phyloP scores from a whole-genome alignment of 306 rosid genomes.

The Canavalia gladiata region DNA sequence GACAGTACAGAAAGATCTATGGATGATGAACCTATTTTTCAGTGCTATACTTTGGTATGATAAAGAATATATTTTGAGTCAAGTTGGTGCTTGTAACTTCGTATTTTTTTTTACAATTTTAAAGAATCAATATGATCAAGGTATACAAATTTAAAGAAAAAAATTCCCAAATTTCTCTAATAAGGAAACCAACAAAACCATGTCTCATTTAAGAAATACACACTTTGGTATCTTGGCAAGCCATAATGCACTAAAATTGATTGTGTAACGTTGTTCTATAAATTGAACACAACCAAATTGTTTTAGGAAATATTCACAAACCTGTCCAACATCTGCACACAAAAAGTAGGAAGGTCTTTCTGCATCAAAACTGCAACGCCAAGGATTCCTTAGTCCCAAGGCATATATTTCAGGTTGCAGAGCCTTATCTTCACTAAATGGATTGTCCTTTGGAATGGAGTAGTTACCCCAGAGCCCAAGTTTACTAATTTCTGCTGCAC shows the following conservation, averaged over 20 bases:
- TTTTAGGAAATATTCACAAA: slow-evolving; percentile 45
- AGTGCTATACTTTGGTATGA: background rate
- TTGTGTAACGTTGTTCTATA: background rate
- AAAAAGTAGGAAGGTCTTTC: slow-evolving; percentile 85
- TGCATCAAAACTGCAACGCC: slow-evolving; percentile 98
- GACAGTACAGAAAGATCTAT: background rate
- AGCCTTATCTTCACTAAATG: slow-evolving; percentile 69
- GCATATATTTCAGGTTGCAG: slow-evolving; percentile 92
- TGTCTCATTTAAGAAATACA: slow-evolving; percentile 8
- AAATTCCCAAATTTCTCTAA: background rate
- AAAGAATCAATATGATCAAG: slow-evolving; percentile 1
- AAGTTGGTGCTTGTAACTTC: background rate
- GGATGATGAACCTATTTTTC: slow-evolving; percentile 8
- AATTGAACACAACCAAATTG: slow-evolving; percentile 13
- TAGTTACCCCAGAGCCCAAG: slow-evolving; percentile 93
- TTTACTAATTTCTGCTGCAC: slow-evolving; percentile 67
- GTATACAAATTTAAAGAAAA: background rate
- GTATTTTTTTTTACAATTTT: background rate
- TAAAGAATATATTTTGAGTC: background rate
- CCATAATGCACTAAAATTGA: background rate
- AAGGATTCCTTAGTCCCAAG: slow-evolving; percentile 88
- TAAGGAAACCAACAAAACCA: background rate
- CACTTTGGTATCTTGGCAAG: slow-evolving; percentile 5
- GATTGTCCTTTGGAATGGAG: slow-evolving; percentile 89
- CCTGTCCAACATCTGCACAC: slow-evolving; percentile 94